Base-by-base conservation (phyloP, 1,139 yeast genomes). In the Candida sp. region DNA sequence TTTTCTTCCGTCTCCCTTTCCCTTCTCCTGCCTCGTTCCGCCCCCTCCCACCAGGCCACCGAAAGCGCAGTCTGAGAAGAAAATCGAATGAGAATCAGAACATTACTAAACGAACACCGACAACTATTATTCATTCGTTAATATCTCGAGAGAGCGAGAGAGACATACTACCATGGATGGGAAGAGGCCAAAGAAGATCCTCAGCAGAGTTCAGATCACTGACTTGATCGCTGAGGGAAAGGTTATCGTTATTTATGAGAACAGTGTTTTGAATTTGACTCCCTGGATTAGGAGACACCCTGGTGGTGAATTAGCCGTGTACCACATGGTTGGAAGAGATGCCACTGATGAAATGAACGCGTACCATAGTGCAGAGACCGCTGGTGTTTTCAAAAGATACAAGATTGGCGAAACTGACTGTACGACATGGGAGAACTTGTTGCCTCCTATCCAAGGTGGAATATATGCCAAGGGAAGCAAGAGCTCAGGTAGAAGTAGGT, bases 401-500 rank as follows among this genome's bases (percentile, higher is more conserved):
- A 79, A 72, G 52, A 76, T 91, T 9, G 97, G 97, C 1, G 63
- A 61, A 30, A 81, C 90, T 6, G 83, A 84, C 51, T 65, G 73
- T 51, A 72, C 73, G 3, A 8, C n/a, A 4, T 91, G 97, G 97
- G 77, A 76, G 49, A 88, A 90, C 65, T 70, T 90, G 63, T 65
- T 88, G 35, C 97, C 98, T 4, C 98, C 98, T 0, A 89, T 92
- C 54, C 97, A 90, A 67, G 96, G 97, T 6, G 97, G 91, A 0
- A 60, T 65, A 3, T 88, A 81, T 63, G 27, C 11, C 17, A 46
- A 46, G 12, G 47, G 49, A 9, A 57, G 37, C 7, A 28, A 38
- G 5, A 5, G 4, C 7, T 25, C 22, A 5, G 9, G 31, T 11
- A 38, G 31, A 37, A 31, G 38, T n/a, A 44, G 37, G n/a, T 58